Evolutionary conservation across 2,329 filamentous ascomycete species (phyloP).

Genomic region (Zymoseptoria brevis): DNA sequence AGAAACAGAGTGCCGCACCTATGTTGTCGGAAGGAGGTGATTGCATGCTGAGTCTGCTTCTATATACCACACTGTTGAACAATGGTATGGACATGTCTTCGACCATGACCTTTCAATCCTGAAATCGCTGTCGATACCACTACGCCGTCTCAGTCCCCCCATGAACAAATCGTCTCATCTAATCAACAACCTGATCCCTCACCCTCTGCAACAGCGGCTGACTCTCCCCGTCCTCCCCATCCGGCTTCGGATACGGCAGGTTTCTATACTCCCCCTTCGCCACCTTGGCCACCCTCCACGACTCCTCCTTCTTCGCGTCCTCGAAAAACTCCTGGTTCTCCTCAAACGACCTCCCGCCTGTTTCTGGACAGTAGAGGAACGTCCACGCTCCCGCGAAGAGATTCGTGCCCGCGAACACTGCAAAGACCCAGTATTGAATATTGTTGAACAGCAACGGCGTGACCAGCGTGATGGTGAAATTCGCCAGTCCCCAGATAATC

Average conservation of each 20-base stretch:
- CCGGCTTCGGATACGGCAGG: constrained; percentile 36
- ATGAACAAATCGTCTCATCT: neutral
- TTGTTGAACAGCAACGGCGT: constrained; percentile 55
- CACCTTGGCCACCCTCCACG: constrained; percentile 49
- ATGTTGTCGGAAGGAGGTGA: neutral
- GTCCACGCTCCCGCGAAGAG: constrained; percentile 49
- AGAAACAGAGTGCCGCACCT: neutral
- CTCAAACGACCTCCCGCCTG: constrained; percentile 51
- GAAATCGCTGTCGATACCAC: neutral
- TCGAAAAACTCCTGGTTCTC: constrained; percentile 54
- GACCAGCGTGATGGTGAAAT: constrained; percentile 50
- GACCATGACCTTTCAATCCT: neutral
- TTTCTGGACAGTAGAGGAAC: constrained; percentile 47
- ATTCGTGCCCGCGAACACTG: constrained; percentile 50
- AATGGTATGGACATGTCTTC: neutral
- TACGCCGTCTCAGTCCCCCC: too few relatives aligned
- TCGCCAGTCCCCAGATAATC: constrained; percentile 50
- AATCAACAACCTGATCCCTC: constrained; percentile 32
- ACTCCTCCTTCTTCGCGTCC: constrained; percentile 43
- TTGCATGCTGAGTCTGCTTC: neutral
- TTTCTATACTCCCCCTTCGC: constrained; percentile 44
- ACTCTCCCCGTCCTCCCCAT: constrained; percentile 36
- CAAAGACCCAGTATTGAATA: constrained; percentile 50
- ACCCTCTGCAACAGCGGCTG: constrained; percentile 40
- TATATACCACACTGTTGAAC: neutral